These are phyloP conservation scores for Ammopiptanthus mongolicus DNA, from an alignment of 306 rosid genomes.

Conservation along the genomic window DNA sequence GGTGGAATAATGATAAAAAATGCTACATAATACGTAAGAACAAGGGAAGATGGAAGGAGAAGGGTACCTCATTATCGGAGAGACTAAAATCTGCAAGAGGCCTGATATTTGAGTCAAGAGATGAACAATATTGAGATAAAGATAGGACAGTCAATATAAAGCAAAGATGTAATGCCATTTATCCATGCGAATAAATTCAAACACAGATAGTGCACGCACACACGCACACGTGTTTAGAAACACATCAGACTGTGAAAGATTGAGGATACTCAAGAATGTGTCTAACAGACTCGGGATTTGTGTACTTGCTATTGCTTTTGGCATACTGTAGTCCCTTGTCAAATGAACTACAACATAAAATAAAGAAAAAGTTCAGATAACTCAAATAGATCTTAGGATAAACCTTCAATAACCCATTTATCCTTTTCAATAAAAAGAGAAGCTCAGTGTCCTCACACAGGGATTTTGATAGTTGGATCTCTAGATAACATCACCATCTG, in stretches of 20 bases:
- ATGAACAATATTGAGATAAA: neutral
- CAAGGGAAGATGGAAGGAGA: constrained; percentile 24
- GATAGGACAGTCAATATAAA: neutral
- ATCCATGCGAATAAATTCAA: neutral
- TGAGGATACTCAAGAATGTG: constrained; percentile 77
- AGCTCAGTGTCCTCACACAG: constrained; percentile 41
- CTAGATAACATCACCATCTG: constrained; percentile 64
- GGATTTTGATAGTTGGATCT: constrained; percentile 71
- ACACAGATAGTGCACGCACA: neutral
- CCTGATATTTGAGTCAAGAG: constrained; percentile 63
- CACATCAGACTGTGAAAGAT: neutral
- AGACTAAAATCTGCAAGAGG: constrained; percentile 51
- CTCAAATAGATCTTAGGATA: neutral
- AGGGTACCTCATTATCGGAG: constrained; percentile 66
- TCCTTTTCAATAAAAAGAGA: constrained; percentile 2
- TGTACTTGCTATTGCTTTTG: constrained; percentile 42
- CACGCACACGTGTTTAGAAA: neutral
- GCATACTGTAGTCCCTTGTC: constrained; percentile 81
- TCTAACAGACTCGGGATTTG: constrained; percentile 47
- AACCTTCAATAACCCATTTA: neutral
- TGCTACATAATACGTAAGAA: constrained; percentile 6
- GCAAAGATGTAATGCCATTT: neutral
- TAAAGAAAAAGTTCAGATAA: constrained; percentile 15
- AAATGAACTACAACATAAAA: constrained; percentile 52
- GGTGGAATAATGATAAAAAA: constrained; percentile 21